Evolutionary conservation across 2,329 filamentous ascomycete species (phyloP).

Genomic region (Aspergillus sp.): DNA sequence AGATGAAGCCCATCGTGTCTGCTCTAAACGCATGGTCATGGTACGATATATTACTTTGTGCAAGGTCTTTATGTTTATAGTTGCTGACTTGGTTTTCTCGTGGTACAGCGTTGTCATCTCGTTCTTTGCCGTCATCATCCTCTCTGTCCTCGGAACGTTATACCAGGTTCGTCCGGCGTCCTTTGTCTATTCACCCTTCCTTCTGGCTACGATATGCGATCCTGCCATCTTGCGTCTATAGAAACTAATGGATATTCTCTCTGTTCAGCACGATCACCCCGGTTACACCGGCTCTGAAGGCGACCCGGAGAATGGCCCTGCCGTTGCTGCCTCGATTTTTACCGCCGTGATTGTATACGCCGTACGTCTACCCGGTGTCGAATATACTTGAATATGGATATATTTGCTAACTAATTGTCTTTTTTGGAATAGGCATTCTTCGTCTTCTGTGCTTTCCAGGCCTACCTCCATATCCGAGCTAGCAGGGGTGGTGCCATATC

Average conservation of each 20-base stretch:
- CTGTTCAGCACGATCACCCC: constrained; percentile 59
- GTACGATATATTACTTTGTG: constrained; percentile 45
- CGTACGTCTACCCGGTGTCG: constrained; percentile 53
- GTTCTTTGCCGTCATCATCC: constrained; percentile 58
- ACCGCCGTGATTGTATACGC: constrained; percentile 80
- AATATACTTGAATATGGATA: constrained; percentile 6
- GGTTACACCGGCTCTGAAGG: constrained; percentile 71
- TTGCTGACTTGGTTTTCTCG: background rate
- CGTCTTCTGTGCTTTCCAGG: constrained; percentile 85
- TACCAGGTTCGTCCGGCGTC: constrained; percentile 53
- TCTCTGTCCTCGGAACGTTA: constrained; percentile 61
- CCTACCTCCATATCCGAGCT: constrained; percentile 75
- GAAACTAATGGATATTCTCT: constrained; percentile 5
- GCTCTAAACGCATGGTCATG: constrained; percentile 92
- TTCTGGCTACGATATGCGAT: background rate
- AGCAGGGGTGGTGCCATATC: constrained; percentile 78
- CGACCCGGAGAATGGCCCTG: constrained; percentile 63
- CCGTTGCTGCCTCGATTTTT: constrained; percentile 79
- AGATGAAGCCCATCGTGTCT: constrained; percentile 91
- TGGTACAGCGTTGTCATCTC: constrained; percentile 61
- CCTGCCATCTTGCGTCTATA: background rate
- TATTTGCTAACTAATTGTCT: background rate
- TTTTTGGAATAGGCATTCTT: constrained; percentile 63
- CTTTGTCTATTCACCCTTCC: constrained; percentile 2
- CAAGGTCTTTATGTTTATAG: background rate